These are phyloP conservation scores for Leishmania aethiopica DNA, from an alignment of 208 protist species.

Conservation along the genomic window DNA sequence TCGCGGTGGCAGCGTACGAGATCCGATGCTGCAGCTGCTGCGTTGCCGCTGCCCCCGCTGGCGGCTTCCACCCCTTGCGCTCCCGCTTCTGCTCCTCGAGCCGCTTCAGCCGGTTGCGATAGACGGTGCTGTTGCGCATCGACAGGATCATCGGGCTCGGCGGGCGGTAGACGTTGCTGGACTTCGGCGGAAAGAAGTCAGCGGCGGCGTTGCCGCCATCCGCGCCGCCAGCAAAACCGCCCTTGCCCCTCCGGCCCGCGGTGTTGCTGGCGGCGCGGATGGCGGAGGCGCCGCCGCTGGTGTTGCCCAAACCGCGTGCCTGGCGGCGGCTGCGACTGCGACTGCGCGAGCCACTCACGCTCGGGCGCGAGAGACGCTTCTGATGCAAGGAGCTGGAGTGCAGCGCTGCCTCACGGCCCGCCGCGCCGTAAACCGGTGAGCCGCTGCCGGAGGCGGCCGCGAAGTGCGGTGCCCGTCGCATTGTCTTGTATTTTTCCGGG, in stretches of 20 bases:
- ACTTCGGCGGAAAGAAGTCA: conserved; percentile 41
- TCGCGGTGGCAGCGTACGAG: background rate
- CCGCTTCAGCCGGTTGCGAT: conserved; percentile 32
- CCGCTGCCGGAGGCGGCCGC: background rate
- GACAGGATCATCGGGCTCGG: conserved; percentile 89
- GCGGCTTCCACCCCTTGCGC: background rate
- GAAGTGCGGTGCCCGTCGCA: conserved; percentile 15
- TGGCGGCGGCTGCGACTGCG: conserved; percentile 5
- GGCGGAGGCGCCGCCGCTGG: background rate
- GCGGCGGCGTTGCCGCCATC: conserved; percentile 25
- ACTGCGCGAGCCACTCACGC: background rate
- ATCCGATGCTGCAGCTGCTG: conserved; percentile 1
- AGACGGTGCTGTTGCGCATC: conserved; percentile 73
- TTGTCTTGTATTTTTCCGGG: conserved; percentile 41
- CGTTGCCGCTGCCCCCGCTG: background rate
- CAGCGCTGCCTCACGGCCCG: background rate
- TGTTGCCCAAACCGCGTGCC: background rate
- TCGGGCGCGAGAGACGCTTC: conserved; percentile 4
- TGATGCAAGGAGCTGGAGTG: background rate
- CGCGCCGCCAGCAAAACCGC: background rate
- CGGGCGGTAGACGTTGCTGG: conserved; percentile 64
- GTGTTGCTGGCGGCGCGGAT: too few species aligned
- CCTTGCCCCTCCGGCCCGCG: background rate
- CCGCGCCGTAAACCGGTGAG: background rate
- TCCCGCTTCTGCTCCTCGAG: conserved; percentile 25